Conservation (phyloP, 495 filamentous ascomycete species). For the Bombardia bombarda region DNA sequence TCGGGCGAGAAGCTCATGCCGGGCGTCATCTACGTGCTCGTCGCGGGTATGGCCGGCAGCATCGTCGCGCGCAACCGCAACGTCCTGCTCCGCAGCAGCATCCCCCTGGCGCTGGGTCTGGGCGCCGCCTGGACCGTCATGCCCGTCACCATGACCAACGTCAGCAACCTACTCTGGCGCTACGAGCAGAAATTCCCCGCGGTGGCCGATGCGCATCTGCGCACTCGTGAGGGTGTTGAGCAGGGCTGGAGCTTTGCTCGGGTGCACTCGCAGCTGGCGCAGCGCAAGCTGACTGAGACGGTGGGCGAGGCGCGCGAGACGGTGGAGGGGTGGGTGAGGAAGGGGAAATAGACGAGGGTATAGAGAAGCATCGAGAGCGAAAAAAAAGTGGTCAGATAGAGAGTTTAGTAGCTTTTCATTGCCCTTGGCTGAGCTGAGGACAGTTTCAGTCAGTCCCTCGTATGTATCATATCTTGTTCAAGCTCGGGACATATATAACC, state of each 20-base stretch:
- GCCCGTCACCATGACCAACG: constrained; percentile 76
- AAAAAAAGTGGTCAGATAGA: too few relatives aligned
- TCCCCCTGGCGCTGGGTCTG: constrained; percentile 64
- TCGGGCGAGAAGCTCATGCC: constrained; percentile 79
- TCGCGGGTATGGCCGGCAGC: constrained; percentile 84
- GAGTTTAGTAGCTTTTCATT: too few relatives aligned
- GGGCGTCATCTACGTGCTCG: constrained; percentile 79
- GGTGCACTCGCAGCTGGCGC: constrained; percentile 61
- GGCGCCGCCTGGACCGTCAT: constrained; percentile 67
- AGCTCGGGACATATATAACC: constrained; percentile 16
- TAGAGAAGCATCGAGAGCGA: background rate
- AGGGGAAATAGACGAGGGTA: constrained; percentile 54
- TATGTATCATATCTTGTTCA: constrained; percentile 15
- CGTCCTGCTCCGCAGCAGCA: constrained; percentile 62
- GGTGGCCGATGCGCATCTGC: constrained; percentile 68
- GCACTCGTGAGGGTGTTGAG: constrained; percentile 55
- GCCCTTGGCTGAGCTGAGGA: background rate
- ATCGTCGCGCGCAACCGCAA: constrained; percentile 83
- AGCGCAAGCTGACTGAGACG: constrained; percentile 68
- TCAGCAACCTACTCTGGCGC: constrained; percentile 72
- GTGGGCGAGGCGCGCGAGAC: constrained; percentile 62
- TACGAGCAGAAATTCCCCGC: constrained; percentile 82
- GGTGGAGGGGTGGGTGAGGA: constrained; percentile 82
- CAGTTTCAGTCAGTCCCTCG: background rate
- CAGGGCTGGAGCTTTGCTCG: constrained; percentile 60